These are phyloP conservation scores for Neonectria coccinea DNA, from an alignment of 2,329 filamentous ascomycete species.

Conservation along the genomic window DNA sequence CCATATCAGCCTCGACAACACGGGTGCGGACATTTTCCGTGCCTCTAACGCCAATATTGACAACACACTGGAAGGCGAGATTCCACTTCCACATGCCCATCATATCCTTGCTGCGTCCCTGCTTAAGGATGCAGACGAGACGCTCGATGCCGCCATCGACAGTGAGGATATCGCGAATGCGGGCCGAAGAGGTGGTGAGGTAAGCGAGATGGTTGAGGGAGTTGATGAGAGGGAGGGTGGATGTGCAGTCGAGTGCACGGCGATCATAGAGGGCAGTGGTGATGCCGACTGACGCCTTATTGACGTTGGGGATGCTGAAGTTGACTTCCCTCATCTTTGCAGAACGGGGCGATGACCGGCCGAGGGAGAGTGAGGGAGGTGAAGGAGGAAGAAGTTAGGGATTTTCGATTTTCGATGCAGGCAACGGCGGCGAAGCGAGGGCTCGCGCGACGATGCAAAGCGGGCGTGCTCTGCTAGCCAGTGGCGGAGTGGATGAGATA, in stretches of 20 bases:
- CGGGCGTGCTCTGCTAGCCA: constrained; percentile 13
- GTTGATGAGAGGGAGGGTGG: constrained; percentile 96
- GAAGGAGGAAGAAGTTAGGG: constrained; percentile 19
- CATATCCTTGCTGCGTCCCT: constrained; percentile 95
- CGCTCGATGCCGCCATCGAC: constrained; percentile 98
- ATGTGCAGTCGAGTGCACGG: constrained; percentile 96
- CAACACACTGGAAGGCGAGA: constrained; percentile 97
- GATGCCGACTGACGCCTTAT: constrained; percentile 99
- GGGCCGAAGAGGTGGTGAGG: constrained; percentile 95
- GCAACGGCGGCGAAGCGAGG: constrained; percentile 20
- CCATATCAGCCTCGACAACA: constrained; percentile 98
- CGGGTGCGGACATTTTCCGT: constrained; percentile 94
- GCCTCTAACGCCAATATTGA: constrained; percentile 97
- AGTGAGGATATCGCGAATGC: constrained; percentile 96
- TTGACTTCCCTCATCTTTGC: constrained; percentile 97
- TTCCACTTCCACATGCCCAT: constrained; percentile 99
- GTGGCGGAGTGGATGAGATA: not conserved
- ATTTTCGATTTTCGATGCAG: constrained; percentile 36
- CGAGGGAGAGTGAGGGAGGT: constrained; percentile 28
- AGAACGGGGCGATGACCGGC: constrained; percentile 37
- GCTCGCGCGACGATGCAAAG: constrained; percentile 22
- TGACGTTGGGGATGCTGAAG: constrained; percentile 99
- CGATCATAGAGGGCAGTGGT: constrained; percentile 98
- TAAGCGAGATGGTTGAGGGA: constrained; percentile 99
- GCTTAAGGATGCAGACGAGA: constrained; percentile 96